Evolutionary conservation across 2,329 filamentous ascomycete genomes (phyloP).

Genomic region (Pseudocercospora pini-densiflorae): DNA sequence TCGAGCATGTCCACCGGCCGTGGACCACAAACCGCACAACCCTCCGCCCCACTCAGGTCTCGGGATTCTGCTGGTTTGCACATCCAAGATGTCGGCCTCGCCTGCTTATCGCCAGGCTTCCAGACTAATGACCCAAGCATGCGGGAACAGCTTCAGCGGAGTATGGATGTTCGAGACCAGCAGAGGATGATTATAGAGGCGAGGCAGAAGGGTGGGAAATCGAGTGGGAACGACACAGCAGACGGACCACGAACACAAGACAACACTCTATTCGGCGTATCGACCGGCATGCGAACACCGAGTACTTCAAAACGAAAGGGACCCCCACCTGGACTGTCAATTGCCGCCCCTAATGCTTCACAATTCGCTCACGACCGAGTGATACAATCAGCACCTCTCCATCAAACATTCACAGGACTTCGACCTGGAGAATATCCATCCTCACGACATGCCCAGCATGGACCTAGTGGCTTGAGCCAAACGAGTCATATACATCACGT

Average conservation of each 20-base stretch:
- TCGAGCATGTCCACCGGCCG: conserved; percentile 50
- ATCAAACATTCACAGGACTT: conserved; percentile 93
- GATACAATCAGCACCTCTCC: conserved; percentile 92
- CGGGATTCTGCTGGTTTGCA: conserved; percentile 72
- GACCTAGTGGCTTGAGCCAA: conserved; percentile 79
- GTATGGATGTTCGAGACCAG: conserved; percentile 89
- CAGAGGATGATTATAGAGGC: conserved; percentile 95
- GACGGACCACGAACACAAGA: conserved; percentile 43
- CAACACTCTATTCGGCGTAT: conserved; percentile 48
- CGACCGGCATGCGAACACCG: conserved; percentile 65
- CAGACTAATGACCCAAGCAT: conserved; percentile 95
- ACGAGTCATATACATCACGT: conserved; percentile 83
- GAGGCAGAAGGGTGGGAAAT: conserved; percentile 83
- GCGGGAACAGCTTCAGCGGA: conserved; percentile 93
- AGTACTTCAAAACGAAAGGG: conserved; percentile 73
- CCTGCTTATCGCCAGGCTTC: conserved; percentile 93
- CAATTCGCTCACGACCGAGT: conserved; percentile 93
- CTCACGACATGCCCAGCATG: conserved; percentile 63
- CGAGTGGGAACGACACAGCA: conserved; percentile 34
- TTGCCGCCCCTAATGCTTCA: conserved; percentile 90
- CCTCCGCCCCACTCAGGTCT: conserved; percentile 73
- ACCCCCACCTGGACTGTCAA: conserved; percentile 86
- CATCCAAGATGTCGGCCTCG: conserved; percentile 91
- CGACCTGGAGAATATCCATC: conserved; percentile 63
- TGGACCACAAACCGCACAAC: conserved; percentile 55